A percentile compares a stretch with the other conserved stretches of the same genome.
These are phyloP conservation scores for Musa troglodytarum DNA, from an alignment of 176 grass and related monocot species.

Conservation along the genomic window DNA sequence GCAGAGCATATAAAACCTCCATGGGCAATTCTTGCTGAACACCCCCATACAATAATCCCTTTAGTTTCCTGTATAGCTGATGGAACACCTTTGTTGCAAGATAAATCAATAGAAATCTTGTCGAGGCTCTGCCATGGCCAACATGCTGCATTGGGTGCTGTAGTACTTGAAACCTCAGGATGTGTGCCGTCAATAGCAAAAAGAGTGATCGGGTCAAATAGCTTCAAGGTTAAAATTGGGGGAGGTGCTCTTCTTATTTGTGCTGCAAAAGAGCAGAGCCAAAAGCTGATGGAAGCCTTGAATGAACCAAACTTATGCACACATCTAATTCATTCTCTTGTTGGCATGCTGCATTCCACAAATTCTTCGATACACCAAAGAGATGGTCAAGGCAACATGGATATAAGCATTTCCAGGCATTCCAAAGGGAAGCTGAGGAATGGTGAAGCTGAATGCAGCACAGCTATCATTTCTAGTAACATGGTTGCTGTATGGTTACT, in stretches of 20 bases:
- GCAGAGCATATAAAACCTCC: slow-evolving; percentile 74
- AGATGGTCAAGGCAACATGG: slow-evolving; percentile 51
- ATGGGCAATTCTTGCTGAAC: slow-evolving; percentile 82
- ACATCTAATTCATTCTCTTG: slow-evolving; percentile 69
- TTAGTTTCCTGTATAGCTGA: slow-evolving; percentile 88
- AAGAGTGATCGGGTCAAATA: slow-evolving; percentile 53
- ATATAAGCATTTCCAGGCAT: slow-evolving; percentile 77
- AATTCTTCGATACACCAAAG: slow-evolving; percentile 48
- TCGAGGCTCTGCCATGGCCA: slow-evolving; percentile 75
- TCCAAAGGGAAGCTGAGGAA: slow-evolving; percentile 52
- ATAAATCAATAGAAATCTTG: slow-evolving; percentile 91
- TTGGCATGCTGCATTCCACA: slow-evolving; percentile 82
- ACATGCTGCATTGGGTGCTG: slow-evolving; percentile 66
- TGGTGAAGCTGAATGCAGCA: slow-evolving; percentile 48
- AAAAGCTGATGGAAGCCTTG: slow-evolving; percentile 73
- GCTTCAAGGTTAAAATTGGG: slow-evolving; percentile 76
- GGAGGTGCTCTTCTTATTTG: slow-evolving; percentile 92
- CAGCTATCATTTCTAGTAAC: slow-evolving; percentile 78
- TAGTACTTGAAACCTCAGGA: slow-evolving; percentile 68
- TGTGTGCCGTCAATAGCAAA: slow-evolving; percentile 65
- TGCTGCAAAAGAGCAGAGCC: slow-evolving; percentile 65
- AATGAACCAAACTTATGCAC: slow-evolving; percentile 62
- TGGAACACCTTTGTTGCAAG: slow-evolving; percentile 76
- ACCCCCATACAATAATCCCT: slow-evolving; percentile 92
- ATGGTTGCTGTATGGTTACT: slow-evolving; percentile 96